These are phyloP conservation scores for Dryas integrifolia DNA, from an alignment of 331 rosid genomes.

Conservation along the genomic window DNA sequence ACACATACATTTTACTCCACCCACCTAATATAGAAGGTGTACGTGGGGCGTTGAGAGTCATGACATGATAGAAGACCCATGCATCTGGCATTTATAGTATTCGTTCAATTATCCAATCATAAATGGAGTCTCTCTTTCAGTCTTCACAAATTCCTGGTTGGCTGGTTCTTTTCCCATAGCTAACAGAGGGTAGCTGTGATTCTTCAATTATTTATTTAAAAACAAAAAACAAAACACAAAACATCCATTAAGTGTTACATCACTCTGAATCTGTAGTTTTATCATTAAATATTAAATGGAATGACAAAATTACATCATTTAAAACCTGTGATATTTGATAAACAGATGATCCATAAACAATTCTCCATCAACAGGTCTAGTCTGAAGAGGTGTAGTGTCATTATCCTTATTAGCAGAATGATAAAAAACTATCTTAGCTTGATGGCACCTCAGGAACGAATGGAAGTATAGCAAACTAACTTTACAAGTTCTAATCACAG, in stretches of 20 bases:
- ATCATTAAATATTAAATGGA: not conserved
- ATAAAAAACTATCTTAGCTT: slow-evolving; percentile 17
- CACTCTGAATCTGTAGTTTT: not conserved
- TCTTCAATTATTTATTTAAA: no score
- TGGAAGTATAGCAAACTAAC: slow-evolving; percentile 17
- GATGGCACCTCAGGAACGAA: slow-evolving; percentile 7
- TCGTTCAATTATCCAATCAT: no score
- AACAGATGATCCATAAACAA: not conserved
- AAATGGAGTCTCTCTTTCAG: no score
- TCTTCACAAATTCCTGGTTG: no score
- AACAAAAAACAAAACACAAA: not conserved
- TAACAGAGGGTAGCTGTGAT: no score
- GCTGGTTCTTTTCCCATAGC: no score
- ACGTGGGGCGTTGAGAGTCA: no score
- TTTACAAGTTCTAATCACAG: slow-evolving; percentile 37
- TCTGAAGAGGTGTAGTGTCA: slow-evolving; percentile 8
- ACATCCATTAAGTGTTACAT: not conserved
- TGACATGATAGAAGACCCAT: no score
- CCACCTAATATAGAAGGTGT: no score
- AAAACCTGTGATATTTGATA: slow-evolving; percentile 6
- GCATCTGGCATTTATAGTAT: no score
- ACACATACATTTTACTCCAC: no score
- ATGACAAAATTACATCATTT: slow-evolving; percentile 14
- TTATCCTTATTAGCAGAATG: not conserved
- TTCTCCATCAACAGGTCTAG: slow-evolving; percentile 17